phyloP scores from a whole-genome alignment of 805 yeast genomes.

The Candida namnaoensis region DNA sequence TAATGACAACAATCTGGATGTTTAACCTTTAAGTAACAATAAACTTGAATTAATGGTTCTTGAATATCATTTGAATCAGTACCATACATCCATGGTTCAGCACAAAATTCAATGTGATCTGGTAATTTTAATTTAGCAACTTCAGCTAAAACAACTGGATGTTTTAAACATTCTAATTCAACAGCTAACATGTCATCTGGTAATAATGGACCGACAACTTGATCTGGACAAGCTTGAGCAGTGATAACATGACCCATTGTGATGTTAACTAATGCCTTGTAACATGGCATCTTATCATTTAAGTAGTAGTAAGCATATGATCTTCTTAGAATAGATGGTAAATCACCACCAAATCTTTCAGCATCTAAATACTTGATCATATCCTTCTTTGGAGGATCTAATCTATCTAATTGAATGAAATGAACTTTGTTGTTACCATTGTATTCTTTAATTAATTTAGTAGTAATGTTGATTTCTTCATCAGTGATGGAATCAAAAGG shows the following conservation, averaged over 20 bases:
- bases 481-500: slow-evolving; percentile 56
- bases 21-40: slow-evolving; percentile 63
- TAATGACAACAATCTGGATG: slow-evolving; percentile 71
- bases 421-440: slow-evolving; percentile 47
- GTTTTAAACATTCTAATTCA: slow-evolving; percentile 40
- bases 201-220: slow-evolving; percentile 63
- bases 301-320: slow-evolving; percentile 61
- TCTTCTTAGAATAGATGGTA: slow-evolving; percentile 60
- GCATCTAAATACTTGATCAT: slow-evolving; percentile 62
- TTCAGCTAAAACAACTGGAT: slow-evolving; percentile 56
- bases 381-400: slow-evolving; percentile 73
- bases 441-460: slow-evolving; percentile 53
- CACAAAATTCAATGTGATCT: slow-evolving; percentile 37
- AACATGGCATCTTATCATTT: slow-evolving; percentile 39
- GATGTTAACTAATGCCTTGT: slow-evolving; percentile 67
- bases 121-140: slow-evolving; percentile 62
- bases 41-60: slow-evolving; percentile 61
- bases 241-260: slow-evolving; percentile 54
- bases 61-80: slow-evolving; percentile 46
- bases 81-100: slow-evolving; percentile 86
- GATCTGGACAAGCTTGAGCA: slow-evolving; percentile 45
- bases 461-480: slow-evolving; percentile 45
- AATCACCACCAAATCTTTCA: slow-evolving; percentile 41
- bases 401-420: slow-evolving; percentile 56
- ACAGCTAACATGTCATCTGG: slow-evolving; percentile 52